A percentile compares a stretch with the other conserved stretches of the same genome.
Conservation (phyloP, 2,329 filamentous ascomycete genomes). For the Fusarium pseudocircinatum region DNA sequence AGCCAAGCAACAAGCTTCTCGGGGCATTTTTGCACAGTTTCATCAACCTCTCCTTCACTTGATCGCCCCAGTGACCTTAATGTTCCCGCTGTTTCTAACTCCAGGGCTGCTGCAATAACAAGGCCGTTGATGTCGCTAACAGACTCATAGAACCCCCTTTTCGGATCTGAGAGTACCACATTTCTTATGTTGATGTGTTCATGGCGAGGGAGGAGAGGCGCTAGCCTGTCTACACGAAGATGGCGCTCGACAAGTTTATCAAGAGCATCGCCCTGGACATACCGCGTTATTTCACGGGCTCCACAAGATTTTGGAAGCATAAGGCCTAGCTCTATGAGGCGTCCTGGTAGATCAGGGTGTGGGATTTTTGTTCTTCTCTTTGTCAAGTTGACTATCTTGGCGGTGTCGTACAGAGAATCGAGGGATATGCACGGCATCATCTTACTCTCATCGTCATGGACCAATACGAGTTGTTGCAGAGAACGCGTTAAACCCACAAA, state of each 20-base stretch:
- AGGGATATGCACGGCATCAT: conserved; percentile 41
- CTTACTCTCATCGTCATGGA: conserved; percentile 27
- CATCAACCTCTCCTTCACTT: not conserved
- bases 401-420: conserved; percentile 27
- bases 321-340: conserved; percentile 23
- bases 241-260: conserved; percentile 22
- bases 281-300: conserved; percentile 39
- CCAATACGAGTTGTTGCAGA: conserved; percentile 41
- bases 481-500: conserved; percentile 47
- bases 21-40: not conserved
- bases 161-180: conserved; percentile 23
- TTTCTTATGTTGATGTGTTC: conserved; percentile 30
- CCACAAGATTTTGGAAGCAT: conserved; percentile 1
- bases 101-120: conserved; percentile 40
- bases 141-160: conserved; percentile 32
- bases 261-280: conserved; percentile 38
- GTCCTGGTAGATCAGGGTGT: conserved; percentile 7
- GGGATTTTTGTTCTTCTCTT: not conserved
- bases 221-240: conserved; percentile 21
- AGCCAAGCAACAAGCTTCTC: conserved; percentile 35
- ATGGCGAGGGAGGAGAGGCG: not conserved
- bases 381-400: conserved; percentile 13
- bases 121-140: conserved; percentile 46
- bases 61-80: conserved; percentile 20
- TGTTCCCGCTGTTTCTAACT: conserved; percentile 31